phyloP scores from a whole-genome alignment of 2,329 filamentous ascomycete species.

The Chrysoporthe deuterocubensis region DNA sequence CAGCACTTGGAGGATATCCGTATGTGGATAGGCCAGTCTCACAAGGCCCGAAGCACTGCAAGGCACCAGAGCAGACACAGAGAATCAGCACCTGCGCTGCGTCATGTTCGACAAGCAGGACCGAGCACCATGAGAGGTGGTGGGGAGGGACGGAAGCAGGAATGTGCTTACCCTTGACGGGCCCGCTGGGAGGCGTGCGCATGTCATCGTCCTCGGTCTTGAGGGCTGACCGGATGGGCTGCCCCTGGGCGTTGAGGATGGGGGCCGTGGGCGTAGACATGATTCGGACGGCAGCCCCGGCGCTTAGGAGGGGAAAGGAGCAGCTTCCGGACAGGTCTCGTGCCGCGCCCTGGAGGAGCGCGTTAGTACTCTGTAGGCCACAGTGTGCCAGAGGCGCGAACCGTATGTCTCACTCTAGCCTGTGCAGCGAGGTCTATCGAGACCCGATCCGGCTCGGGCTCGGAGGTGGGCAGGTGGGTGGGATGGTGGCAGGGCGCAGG shows the following conservation, averaged over 20 bases:
- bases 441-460: neutral
- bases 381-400: neutral
- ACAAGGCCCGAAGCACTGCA: conserved; percentile 15
- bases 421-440: neutral
- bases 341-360: neutral
- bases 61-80: conserved; percentile 1
- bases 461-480: neutral
- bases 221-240: conserved; percentile 29
- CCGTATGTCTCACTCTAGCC: conserved; percentile 7
- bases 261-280: conserved; percentile 24
- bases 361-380: neutral
- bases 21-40: neutral
- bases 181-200: conserved; percentile 15
- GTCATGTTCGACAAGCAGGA: conserved; percentile 6
- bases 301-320: neutral
- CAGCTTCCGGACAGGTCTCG: neutral
- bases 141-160: neutral
- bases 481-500: neutral
- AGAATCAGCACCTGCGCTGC: conserved; percentile 1
- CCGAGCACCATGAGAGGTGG: neutral
- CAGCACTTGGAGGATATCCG: neutral
- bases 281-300: neutral
- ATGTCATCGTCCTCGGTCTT: conserved; percentile 28
- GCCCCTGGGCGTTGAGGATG: conserved; percentile 27
- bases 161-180: conserved; percentile 24